Evolutionary conservation across 176 grass and related monocot genomes (phyloP).

Genomic region (Triticum monococcum): DNA sequence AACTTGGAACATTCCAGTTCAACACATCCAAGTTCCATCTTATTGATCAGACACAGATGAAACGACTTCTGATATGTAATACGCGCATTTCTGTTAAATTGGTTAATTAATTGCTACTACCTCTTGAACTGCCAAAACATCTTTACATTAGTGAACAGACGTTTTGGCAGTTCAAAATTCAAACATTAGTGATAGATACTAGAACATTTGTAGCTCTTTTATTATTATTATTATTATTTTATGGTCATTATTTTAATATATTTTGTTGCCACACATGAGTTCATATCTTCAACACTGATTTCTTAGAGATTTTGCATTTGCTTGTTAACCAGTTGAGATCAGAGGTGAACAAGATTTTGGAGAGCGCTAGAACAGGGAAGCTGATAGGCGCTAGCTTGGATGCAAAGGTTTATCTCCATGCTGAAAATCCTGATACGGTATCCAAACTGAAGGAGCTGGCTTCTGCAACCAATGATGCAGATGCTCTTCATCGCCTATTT

Average conservation of each 20-base stretch:
- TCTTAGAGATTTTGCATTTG: not conserved
- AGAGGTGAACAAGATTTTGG: conserved; percentile 98
- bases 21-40: not conserved
- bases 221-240: not conserved
- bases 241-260: conserved; percentile 15
- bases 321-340: conserved; percentile 74
- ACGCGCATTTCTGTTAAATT: not conserved
- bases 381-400: conserved; percentile 93
- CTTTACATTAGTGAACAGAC: too few species aligned
- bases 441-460: conserved; percentile 68
- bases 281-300: conserved; percentile 15
- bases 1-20: conserved; percentile 23
- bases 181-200: too few species aligned
- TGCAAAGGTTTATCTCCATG: conserved; percentile 80
- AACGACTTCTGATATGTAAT: conserved; percentile 18
- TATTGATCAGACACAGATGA: not conserved
- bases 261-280: not conserved
- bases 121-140: too few species aligned
- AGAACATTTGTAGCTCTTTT: not conserved
- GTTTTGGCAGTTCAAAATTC: too few species aligned
- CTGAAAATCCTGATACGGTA: conserved; percentile 39
- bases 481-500: conserved; percentile 78
- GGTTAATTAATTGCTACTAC: not conserved
- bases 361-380: conserved; percentile 86
- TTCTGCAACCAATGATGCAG: conserved; percentile 78